A percentile compares a stretch with the other conserved stretches of the same genome.
Evolutionary conservation across 257 asterid genomes (phyloP).

Genomic region (Penstemon eatonii): DNA sequence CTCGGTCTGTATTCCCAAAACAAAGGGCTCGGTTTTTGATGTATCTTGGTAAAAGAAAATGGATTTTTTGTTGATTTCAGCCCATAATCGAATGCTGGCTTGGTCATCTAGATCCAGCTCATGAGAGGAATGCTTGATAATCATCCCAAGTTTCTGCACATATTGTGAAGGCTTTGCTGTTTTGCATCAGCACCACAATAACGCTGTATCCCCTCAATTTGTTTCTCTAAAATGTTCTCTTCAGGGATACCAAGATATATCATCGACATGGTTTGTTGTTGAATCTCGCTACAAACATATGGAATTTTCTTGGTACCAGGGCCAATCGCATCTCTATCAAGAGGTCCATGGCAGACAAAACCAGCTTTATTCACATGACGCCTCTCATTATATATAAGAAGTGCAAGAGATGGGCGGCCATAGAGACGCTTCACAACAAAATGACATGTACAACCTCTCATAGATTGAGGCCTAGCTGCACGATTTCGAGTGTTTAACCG

Average conservation of each 20-base stretch:
- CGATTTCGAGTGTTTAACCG: constrained; percentile 93
- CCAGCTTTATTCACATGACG: constrained; percentile 91
- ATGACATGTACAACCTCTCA: constrained; percentile 97
- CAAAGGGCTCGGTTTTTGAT: constrained; percentile 68
- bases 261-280: constrained; percentile 99
- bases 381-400: constrained; percentile 76
- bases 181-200: constrained; percentile 80
- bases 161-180: constrained; percentile 71
- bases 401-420: constrained; percentile 83
- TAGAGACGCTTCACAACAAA: constrained; percentile 88
- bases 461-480: constrained; percentile 98
- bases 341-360: constrained; percentile 90
- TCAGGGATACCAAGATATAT: constrained; percentile 96
- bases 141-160: constrained; percentile 92
- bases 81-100: constrained; percentile 92
- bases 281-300: constrained; percentile 86
- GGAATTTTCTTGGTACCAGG: constrained; percentile 93
- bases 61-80: constrained; percentile 77
- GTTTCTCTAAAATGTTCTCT: constrained; percentile 92
- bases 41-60: constrained; percentile 83
- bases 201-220: constrained; percentile 91
- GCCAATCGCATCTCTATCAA: constrained; percentile 95
- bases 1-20: constrained; percentile 96
- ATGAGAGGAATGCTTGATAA: constrained; percentile 85
- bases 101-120: constrained; percentile 97